phyloP scores from a whole-genome alignment of 169 alveolate genomes.

The Babesia gibsoni region DNA sequence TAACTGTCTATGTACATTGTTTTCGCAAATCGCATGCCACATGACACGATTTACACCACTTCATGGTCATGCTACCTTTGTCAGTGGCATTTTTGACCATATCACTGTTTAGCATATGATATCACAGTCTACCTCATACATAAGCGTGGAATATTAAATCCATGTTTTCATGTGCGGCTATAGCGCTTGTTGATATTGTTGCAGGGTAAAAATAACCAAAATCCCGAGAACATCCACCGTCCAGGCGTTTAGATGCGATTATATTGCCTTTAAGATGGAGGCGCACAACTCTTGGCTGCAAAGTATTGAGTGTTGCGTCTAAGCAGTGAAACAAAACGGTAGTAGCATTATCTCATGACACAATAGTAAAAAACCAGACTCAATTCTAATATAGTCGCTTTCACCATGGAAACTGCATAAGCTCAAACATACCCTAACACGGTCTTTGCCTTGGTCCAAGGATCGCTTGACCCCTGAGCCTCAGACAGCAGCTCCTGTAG shows the following conservation, averaged over 20 bases:
- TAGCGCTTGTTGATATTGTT: neutral
- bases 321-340: no score
- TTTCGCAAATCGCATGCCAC: no score
- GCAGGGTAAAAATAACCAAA: constrained; percentile 21
- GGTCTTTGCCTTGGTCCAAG: constrained; percentile 64
- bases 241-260: constrained; percentile 35
- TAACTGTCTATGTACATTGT: no score
- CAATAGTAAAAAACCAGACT: no score
- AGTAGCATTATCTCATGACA: no score
- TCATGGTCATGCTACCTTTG: no score
- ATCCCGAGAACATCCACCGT: constrained; percentile 24
- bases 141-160: neutral
- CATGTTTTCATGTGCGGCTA: neutral
- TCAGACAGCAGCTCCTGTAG: constrained; percentile 62
- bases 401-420: neutral
- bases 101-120: no score
- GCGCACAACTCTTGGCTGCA: constrained; percentile 34
- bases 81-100: no score
- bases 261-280: constrained; percentile 22
- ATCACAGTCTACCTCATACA: no score
- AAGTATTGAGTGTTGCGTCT: neutral
- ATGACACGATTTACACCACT: no score
- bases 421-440: constrained; percentile 48
- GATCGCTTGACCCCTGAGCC: constrained; percentile 48
- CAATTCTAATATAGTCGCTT: constrained; percentile 43